phyloP scores from a whole-genome alignment of 2,329 filamentous ascomycete genomes.

The Aspergillus sp. region DNA sequence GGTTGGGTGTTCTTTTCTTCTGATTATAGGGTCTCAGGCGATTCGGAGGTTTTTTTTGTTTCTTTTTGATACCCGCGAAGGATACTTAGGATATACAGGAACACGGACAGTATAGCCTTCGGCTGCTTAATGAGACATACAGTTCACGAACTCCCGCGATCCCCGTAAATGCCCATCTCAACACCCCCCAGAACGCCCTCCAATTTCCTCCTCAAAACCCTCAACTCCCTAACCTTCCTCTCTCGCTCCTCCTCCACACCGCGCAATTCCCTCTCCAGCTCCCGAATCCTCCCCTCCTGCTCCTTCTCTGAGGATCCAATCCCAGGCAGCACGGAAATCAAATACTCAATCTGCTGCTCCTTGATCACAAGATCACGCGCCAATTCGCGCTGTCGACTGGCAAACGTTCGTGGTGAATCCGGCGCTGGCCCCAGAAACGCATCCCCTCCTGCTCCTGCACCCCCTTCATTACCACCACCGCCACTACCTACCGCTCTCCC shows the following conservation, averaged over 20 bases:
- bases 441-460: slow-evolving; percentile 7
- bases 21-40: not conserved
- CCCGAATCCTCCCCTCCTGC: slow-evolving; percentile 37
- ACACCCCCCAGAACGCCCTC: slow-evolving; percentile 37
- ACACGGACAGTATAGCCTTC: too few relatives aligned
- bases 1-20: not conserved
- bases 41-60: not conserved
- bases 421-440: slow-evolving; percentile 26
- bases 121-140: too few relatives aligned
- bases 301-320: slow-evolving; percentile 38
- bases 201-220: slow-evolving; percentile 30
- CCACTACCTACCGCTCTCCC: not conserved
- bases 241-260: slow-evolving; percentile 37
- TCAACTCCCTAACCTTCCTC: slow-evolving; percentile 36
- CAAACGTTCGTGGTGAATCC: slow-evolving; percentile 36
- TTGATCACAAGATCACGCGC: slow-evolving; percentile 44
- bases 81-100: too few relatives aligned
- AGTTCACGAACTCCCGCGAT: not conserved
- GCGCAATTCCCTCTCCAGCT: slow-evolving; percentile 37
- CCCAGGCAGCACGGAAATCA: slow-evolving; percentile 40
- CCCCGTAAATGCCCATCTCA: slow-evolving; percentile 29
- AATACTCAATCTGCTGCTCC: slow-evolving; percentile 44
- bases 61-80: not conserved
- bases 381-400: slow-evolving; percentile 38
- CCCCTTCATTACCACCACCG: slow-evolving; percentile 4